Base-by-base conservation (phyloP, 805 yeast genomes). In the Huiozyma sinensis region DNA sequence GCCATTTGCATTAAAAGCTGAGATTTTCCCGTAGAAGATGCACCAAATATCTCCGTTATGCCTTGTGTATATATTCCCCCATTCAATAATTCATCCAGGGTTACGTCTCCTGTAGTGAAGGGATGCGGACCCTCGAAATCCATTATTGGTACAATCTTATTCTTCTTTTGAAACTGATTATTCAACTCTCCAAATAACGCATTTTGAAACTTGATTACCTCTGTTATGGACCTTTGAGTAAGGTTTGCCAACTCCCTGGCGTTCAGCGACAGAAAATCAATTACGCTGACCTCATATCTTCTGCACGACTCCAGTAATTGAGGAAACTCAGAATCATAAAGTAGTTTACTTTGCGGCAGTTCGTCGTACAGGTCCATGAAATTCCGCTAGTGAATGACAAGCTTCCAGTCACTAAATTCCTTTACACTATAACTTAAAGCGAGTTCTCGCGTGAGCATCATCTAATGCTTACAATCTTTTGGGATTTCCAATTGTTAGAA, bases 21-120 rank as follows among this genome's bases (percentile, higher is more conserved):
- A 0, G 96, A 81, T 55, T 90, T 90, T 0, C 96, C 97, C 1
- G 83, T 73, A 0, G 94, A 84, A 41, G 94, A 78, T 28, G 81
- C 83, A 0, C 97, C 97, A 52, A 78, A 79, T 4, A 90, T 58
- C 64, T 89, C 97, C 0, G 88, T 79, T 2, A 83, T 57, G 27
- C 70, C 61, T 3, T 79, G 75, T 3, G 73, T 58, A 2, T 66
- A 71, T 4, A 82, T 66, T 0, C 89, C 90, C 4, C 80, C 81
- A 35, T 69, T 66, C 5, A 83, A 56, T 0, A 65, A 46, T 7
- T 50, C 54, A 54, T 83, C 89, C 1, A 83, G 49, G 5, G 49
- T 52, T 0, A 55, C 57, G 54, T 73, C 79, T 0, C 84, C 84
- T 0, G 81, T 69, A 6, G 83, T 70, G 54, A 77, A 71, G 31